phyloP scores from a whole-genome alignment of 1,284 basidiomycete species.

The Rhodotorula sp. region DNA sequence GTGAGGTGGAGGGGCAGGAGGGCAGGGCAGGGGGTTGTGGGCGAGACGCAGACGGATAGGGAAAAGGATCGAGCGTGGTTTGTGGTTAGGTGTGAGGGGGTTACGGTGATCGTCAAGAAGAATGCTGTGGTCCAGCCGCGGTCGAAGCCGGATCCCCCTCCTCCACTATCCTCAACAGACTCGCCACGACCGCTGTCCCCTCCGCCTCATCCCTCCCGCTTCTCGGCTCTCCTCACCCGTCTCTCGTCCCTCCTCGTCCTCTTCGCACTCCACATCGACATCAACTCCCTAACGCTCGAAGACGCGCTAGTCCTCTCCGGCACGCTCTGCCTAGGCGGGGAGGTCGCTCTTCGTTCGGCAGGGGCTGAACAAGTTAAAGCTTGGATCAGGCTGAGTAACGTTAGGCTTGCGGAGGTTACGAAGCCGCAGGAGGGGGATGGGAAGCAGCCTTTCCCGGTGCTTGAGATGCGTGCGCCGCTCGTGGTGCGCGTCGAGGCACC shows the following conservation, averaged over 20 bases:
- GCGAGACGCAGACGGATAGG: background rate
- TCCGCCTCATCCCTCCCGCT: background rate
- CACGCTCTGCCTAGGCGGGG: constrained; percentile 8
- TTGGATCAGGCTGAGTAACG: background rate
- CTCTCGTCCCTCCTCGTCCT: constrained; percentile 10
- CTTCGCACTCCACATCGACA: constrained; percentile 15
- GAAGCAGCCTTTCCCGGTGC: constrained; percentile 15
- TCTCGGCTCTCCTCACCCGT: background rate
- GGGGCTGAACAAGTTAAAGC: background rate
- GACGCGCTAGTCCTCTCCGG: constrained; percentile 4
- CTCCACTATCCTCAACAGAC: background rate
- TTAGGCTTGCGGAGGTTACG: background rate
- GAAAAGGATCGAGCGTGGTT: constrained; percentile 9
- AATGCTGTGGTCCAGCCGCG: background rate
- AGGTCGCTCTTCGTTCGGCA: background rate
- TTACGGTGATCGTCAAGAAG: constrained; percentile 6
- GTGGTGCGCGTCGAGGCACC: background rate
- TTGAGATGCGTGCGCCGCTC: constrained; percentile 21
- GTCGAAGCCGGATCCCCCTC: background rate
- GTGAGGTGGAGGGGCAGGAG: constrained; percentile 1
- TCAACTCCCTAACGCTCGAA: constrained; percentile 16
- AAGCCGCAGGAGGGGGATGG: background rate
- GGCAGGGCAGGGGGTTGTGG: too few species aligned
- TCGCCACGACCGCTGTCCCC: background rate
- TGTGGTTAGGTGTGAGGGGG: constrained; percentile 10